Conservation (phyloP, 2,329 filamentous ascomycete genomes). For the Colletotrichum sp. region DNA sequence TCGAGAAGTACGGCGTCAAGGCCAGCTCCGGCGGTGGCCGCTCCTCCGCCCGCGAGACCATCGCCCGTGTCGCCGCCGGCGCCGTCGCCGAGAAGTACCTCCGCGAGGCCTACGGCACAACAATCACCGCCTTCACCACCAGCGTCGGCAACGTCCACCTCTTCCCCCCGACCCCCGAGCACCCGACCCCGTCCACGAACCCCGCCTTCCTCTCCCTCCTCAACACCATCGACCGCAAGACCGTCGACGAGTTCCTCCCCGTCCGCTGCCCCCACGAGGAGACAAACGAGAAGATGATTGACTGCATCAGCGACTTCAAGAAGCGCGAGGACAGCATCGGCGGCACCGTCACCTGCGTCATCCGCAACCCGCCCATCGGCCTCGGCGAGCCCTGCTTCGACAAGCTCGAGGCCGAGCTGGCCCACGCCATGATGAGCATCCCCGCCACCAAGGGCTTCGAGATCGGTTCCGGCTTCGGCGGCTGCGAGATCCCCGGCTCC, state of each 20-base stretch:
- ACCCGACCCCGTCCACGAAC: slow-evolving; percentile 74
- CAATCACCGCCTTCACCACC: slow-evolving; percentile 90
- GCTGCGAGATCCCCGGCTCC: slow-evolving; percentile 86
- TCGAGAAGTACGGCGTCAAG: slow-evolving; percentile 96
- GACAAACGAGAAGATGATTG: slow-evolving; percentile 74
- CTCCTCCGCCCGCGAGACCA: slow-evolving; percentile 92
- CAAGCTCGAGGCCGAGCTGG: slow-evolving; percentile 91
- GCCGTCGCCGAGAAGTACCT: slow-evolving; percentile 95
- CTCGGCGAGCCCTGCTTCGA: slow-evolving; percentile 95
- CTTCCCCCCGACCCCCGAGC: slow-evolving; percentile 72
- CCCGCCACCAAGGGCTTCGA: slow-evolving; percentile 96
- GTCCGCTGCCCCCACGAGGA: slow-evolving; percentile 82
- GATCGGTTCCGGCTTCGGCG: slow-evolving; percentile 89
- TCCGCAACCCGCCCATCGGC: slow-evolving; percentile 82
- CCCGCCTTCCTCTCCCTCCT: slow-evolving; percentile 80
- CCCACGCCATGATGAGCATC: slow-evolving; percentile 93
- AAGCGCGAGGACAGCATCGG: slow-evolving; percentile 89
- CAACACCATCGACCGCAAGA: slow-evolving; percentile 72
- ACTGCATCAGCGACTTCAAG: slow-evolving; percentile 77
- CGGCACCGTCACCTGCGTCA: slow-evolving; percentile 92
- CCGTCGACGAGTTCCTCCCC: slow-evolving; percentile 84
- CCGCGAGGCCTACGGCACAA: slow-evolving; percentile 77
- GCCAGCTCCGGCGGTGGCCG: slow-evolving; percentile 84
- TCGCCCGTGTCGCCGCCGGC: slow-evolving; percentile 88
- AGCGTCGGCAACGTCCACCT: slow-evolving; percentile 83